A percentile compares a stretch with the other conserved stretches of the same genome.
These are phyloP conservation scores for Diplodia intermedia DNA, from an alignment of 2,329 filamentous ascomycete genomes.

Conservation along the genomic window DNA sequence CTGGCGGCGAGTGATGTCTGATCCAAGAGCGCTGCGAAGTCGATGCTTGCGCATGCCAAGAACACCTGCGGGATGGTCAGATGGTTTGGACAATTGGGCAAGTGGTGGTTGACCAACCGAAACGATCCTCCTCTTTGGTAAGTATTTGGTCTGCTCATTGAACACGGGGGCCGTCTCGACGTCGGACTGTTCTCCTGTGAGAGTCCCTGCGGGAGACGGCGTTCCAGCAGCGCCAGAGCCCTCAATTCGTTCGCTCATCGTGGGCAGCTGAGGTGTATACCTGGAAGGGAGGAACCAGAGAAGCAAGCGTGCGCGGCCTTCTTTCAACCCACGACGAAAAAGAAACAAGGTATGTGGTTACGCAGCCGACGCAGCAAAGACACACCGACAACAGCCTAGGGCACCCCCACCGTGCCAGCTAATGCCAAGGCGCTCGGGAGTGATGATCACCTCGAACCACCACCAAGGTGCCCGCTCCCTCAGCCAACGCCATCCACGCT, in stretches of 20 bases:
- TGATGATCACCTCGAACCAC: neutral
- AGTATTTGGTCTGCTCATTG: constrained; percentile 34
- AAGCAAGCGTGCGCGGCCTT: neutral
- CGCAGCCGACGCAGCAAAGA: constrained; percentile 17
- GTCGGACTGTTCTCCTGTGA: constrained; percentile 11
- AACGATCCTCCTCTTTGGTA: constrained; percentile 30
- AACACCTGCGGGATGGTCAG: constrained; percentile 56
- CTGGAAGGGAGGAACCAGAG: neutral
- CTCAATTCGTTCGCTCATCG: neutral
- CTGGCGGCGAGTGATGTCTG: constrained; percentile 64
- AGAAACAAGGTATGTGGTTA: neutral
- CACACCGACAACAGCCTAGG: constrained; percentile 7
- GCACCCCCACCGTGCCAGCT: constrained; percentile 15
- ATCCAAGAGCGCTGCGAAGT: constrained; percentile 64
- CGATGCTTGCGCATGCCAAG: constrained; percentile 62
- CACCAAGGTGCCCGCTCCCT: constrained; percentile 14
- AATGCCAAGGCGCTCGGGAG: constrained; percentile 6
- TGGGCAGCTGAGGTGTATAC: neutral
- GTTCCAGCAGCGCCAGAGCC: neutral
- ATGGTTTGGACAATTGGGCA: neutral
- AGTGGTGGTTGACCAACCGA: constrained; percentile 13
- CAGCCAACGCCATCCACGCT: constrained; percentile 11
- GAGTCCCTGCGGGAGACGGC: neutral
- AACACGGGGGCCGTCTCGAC: constrained; percentile 26
- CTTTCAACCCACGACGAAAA: constrained; percentile 7